phyloP scores from a whole-genome alignment of 495 filamentous ascomycete genomes.

The Annulohypoxylon maeteangense region DNA sequence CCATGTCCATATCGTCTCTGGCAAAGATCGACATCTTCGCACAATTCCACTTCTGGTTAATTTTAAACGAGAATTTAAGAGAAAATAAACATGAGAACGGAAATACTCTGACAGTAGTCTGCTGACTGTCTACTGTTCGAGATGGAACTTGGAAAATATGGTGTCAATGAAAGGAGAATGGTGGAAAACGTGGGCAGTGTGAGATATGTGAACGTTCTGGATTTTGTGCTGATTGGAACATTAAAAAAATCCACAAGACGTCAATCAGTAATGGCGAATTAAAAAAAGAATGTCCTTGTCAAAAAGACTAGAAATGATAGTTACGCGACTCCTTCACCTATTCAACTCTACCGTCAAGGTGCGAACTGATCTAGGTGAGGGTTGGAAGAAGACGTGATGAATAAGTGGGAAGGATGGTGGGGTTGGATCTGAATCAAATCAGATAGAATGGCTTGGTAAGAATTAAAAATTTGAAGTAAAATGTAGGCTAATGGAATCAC shows the following conservation, averaged over 20 bases:
- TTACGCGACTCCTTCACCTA: background rate
- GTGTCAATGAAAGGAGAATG: background rate
- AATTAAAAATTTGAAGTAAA: background rate
- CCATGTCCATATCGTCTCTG: constrained; percentile 40
- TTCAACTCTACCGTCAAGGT: background rate
- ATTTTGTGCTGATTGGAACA: background rate
- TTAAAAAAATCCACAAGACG: background rate
- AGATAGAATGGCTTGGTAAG: background rate
- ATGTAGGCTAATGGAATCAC: background rate
- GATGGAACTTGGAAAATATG: constrained; percentile 2
- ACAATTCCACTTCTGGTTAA: background rate
- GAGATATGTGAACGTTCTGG: constrained; percentile 15
- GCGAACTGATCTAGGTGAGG: background rate
- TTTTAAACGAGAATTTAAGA: background rate
- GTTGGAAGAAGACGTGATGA: constrained; percentile 1
- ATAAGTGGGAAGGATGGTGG: background rate
- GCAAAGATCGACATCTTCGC: constrained; percentile 37
- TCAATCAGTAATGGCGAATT: background rate
- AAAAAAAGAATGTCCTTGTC: background rate
- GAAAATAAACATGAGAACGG: background rate
- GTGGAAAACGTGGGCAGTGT: background rate
- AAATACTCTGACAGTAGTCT: background rate
- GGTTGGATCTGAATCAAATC: background rate
- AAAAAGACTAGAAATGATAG: background rate
- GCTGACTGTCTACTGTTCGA: background rate